phyloP scores from a whole-genome alignment of 2,329 filamentous ascomycete species.

The Zopfia rhizophila region DNA sequence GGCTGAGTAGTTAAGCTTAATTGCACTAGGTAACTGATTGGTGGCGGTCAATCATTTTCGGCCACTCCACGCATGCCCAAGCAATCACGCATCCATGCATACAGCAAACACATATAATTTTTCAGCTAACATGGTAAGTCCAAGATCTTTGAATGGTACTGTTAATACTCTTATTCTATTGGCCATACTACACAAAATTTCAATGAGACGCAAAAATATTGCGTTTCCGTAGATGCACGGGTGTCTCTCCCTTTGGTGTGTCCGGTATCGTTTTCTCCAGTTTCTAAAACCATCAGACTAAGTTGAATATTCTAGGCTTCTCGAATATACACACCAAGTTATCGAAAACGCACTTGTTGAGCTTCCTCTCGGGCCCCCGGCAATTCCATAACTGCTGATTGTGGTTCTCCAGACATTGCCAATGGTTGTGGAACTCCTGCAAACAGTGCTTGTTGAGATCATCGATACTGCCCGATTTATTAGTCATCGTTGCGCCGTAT shows the following conservation, averaged over 20 bases:
- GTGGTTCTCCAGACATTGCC: conserved; percentile 95
- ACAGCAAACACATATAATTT: neutral
- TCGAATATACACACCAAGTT: conserved; percentile 78
- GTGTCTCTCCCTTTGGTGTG: conserved; percentile 59
- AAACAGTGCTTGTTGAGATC: conserved; percentile 97
- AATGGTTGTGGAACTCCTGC: conserved; percentile 89
- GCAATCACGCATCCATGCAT: neutral
- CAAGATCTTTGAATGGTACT: neutral
- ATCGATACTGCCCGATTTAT: conserved; percentile 71
- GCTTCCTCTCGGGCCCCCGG: conserved; percentile 83
- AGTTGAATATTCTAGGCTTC: neutral
- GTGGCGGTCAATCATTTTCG: neutral
- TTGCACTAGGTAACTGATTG: too few species aligned
- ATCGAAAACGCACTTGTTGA: conserved; percentile 96
- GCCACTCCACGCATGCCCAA: too few species aligned
- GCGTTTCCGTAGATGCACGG: conserved; percentile 60
- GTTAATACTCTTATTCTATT: conserved; percentile 20
- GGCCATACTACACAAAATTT: conserved; percentile 45
- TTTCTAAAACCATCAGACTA: conserved; percentile 48
- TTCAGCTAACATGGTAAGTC: neutral
- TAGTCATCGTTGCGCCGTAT: conserved; percentile 11
- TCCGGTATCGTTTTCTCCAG: conserved; percentile 64
- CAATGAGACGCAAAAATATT: conserved; percentile 54
- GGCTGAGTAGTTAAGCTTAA: too few species aligned
- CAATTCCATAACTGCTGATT: conserved; percentile 99